Base-by-base conservation (phyloP, 805 yeast species). In the Scheffersomyces coipomensis region DNA sequence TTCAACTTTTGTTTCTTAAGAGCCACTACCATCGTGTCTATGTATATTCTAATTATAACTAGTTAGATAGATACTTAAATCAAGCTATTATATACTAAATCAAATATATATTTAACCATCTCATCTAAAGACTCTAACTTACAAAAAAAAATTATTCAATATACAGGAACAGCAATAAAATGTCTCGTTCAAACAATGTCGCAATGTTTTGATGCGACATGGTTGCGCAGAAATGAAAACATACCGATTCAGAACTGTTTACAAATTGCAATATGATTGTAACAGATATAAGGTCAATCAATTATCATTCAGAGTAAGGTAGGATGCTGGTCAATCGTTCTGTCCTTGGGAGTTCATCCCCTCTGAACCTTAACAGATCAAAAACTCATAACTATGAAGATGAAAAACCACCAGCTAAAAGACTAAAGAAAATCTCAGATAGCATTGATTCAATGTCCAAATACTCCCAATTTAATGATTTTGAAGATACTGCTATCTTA, bases 1-100 rank as follows among this genome's bases (percentile, higher is more conserved):
- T 36, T 35, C 21, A 46, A 23, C 49, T 46, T 49, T 39, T 57
- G 61, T 36, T 55, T 55, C 49, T 56, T 57, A 18, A 46, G 34
- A 19, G 47, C 48, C 9, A 52, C 35, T 15, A 40, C 56, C 60
- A 55, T 55, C 4, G 9, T 40, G 23, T 22, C 13, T n/a, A n/a
- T n/a, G n/a, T n/a, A n/a, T n/a, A 27, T 12, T 27, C n/a, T n/a
- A n/a, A n/a, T n/a, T n/a, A n/a, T 21, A 7, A 21, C 9, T 21
- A 7, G 23, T 21, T 21, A 7, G 6, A 21, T 21, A 21, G 9
- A 21, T 21, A 21, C 9, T 7, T 21, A 9, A 21, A 21, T 21
- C 23, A 7, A 21, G 9, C 9, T 7, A 21, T 21, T 7, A 21
- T 21, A 21, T 21, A 21, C 23, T 21, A 21, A 21, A 6, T 21